These are phyloP conservation scores for Penicillium sp. DNA, from an alignment of 2,329 filamentous ascomycete genomes.

Conservation along the genomic window DNA sequence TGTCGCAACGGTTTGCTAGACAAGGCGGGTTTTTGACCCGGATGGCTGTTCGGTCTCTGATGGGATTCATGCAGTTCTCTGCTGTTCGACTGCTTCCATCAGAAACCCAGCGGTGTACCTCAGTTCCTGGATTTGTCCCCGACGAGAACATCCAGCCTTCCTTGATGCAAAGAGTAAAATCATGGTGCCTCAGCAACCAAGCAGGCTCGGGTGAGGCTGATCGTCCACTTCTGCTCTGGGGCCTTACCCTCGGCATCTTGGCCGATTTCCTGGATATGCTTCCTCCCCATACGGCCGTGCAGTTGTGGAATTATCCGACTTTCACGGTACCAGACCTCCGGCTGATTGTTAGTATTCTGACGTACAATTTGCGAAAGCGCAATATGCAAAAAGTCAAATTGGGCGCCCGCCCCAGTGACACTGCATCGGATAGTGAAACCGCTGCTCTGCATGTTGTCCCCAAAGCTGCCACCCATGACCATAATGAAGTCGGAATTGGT, in stretches of 20 bases:
- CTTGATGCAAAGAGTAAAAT: constrained; percentile 26
- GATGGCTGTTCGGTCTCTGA: constrained; percentile 55
- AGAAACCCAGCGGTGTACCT: constrained; percentile 59
- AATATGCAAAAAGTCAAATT: constrained; percentile 44
- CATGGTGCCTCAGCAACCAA: constrained; percentile 31
- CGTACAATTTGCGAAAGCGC: constrained; percentile 55
- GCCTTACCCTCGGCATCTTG: constrained; percentile 65
- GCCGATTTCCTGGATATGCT: constrained; percentile 67
- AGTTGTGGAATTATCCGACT: constrained; percentile 67
- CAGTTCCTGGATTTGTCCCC: constrained; percentile 51
- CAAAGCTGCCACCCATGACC: constrained; percentile 22
- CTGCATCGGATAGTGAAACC: constrained; percentile 35
- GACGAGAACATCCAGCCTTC: constrained; percentile 27
- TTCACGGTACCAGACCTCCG: constrained; percentile 64
- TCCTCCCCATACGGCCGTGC: constrained; percentile 61
- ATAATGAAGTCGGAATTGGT: constrained; percentile 38
- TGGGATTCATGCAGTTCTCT: constrained; percentile 68
- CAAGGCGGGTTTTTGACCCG: constrained; percentile 56
- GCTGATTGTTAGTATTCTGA: constrained; percentile 60
- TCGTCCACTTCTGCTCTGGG: constrained; percentile 64
- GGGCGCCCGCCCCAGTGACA: constrained; percentile 32
- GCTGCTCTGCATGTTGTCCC: constrained; percentile 31
- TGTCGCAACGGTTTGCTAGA: constrained; percentile 60
- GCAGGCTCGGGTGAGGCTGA: constrained; percentile 32
- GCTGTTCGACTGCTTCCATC: constrained; percentile 63